Evolutionary conservation across 805 yeast species (phyloP), one percentile per base, ranked within the genome.

Genomic region (Starmerella vitae): DNA sequence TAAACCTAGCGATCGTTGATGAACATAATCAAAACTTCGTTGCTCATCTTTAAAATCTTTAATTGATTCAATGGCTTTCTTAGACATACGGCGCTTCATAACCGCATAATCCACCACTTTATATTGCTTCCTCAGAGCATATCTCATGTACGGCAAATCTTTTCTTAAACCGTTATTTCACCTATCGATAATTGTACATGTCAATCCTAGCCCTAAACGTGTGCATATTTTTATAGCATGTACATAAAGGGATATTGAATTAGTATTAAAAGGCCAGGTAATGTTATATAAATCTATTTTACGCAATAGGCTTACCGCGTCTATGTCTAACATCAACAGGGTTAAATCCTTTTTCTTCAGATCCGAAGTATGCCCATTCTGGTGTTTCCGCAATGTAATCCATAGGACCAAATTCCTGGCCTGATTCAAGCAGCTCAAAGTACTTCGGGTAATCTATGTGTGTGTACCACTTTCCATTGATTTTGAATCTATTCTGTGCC

Each of bases 321-420:
- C 54, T 43, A 30, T 49, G 62, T 50, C 61, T 70, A 66, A 52
- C 73, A 59, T 85, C 95, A 3, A 68, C 82, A 3, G 96, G 96
- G 49, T 78, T 83, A 64, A 85, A 85, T 1, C 96, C 96, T 14
- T 83, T 94, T 50, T 76, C 72, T 12, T 71, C 69, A 18, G 86
- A 73, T 1, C 94, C 96, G 72, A 83, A 85, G 42, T 76, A 68
- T 0, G 96, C 95, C 94, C 94, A 85, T 22, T 68, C 72, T 0
- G 95, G 94, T 0, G 96, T 85, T 49, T 75, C 76, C 13, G 75
- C 66, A 21, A 78, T 65, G 56, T 85, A 85, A 51, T 86, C 95
- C 69, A 82, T 61, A 38, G 84, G 86, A 15, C 69, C 72, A 56
- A 85, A 85, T 14, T 69, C 70, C 42, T 64, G 58, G 1, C 93